Conservation (phyloP, 2,329 filamentous ascomycete genomes). For the Camillea tinctor region DNA sequence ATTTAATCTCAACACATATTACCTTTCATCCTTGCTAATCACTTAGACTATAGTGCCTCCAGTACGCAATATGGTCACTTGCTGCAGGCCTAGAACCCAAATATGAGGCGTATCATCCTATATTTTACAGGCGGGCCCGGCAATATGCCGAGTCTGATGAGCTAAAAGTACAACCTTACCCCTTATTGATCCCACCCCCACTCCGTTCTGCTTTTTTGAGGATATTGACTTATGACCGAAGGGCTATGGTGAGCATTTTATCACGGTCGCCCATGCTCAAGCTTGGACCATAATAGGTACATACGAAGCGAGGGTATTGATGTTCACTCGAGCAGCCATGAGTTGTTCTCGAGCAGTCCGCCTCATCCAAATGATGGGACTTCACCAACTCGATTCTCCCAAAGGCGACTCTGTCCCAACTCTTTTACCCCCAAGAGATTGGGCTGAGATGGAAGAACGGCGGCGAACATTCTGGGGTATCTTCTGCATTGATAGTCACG, state of each 20-base stretch:
- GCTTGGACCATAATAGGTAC: constrained; percentile 72
- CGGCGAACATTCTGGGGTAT: constrained; percentile 83
- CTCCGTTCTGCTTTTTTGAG: not conserved
- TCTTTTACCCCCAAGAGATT: constrained; percentile 70
- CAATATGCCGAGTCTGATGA: constrained; percentile 84
- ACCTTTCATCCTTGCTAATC: not conserved
- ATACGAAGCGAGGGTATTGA: constrained; percentile 82
- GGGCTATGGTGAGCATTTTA: constrained; percentile 75
- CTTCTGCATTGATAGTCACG: constrained; percentile 81
- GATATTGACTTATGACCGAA: constrained; percentile 23
- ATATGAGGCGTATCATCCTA: constrained; percentile 68
- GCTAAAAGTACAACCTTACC: constrained; percentile 59
- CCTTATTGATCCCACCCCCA: not conserved
- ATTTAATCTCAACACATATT: not conserved
- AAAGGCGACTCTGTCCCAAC: constrained; percentile 58
- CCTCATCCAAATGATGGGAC: constrained; percentile 78
- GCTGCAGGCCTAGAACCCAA: constrained; percentile 71
- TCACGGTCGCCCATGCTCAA: constrained; percentile 78
- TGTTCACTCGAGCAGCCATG: constrained; percentile 83
- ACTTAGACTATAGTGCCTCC: constrained; percentile 55
- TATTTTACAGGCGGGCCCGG: constrained; percentile 78
- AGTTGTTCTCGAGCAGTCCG: constrained; percentile 71
- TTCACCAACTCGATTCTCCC: constrained; percentile 45
- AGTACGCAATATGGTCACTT: constrained; percentile 87
- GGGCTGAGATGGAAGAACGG: constrained; percentile 79